Conservation (phyloP, 1,139 yeast genomes). For the Hemisphaericaspora subhashii region DNA sequence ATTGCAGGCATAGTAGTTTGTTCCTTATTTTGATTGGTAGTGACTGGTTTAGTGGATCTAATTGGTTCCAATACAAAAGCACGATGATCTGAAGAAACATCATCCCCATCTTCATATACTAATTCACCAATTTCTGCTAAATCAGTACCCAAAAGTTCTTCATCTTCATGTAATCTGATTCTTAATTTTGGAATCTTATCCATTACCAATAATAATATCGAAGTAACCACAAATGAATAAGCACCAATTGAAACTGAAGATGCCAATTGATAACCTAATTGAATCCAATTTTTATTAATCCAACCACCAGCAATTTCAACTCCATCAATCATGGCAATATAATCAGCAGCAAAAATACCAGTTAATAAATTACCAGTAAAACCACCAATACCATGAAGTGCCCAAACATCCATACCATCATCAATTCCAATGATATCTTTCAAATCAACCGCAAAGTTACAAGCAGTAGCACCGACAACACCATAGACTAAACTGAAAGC, state of each 20-base stretch:
- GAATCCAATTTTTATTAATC: conserved; percentile 86
- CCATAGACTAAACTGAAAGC: conserved; percentile 88
- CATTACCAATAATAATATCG: conserved; percentile 67
- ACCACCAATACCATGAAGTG: conserved; percentile 94
- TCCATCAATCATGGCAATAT: conserved; percentile 76
- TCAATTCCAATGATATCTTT: conserved; percentile 75
- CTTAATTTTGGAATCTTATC: conserved; percentile 81
- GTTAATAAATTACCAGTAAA: conserved; percentile 80
- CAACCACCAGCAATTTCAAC: conserved; percentile 86
- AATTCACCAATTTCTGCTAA: conserved; percentile 85
- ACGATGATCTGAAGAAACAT: conserved; percentile 23
- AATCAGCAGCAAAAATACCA: conserved; percentile 92
- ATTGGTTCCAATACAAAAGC: conserved; percentile 76
- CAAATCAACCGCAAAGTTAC: conserved; percentile 83
- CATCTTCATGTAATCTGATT: conserved; percentile 84
- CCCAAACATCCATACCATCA: conserved; percentile 94
- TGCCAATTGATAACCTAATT: conserved; percentile 92
- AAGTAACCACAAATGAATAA: conserved; percentile 81
- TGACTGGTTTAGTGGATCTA: conserved; percentile 54
- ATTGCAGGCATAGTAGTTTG: not conserved
- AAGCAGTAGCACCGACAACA: conserved; percentile 69
- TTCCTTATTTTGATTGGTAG: conserved; percentile 2
- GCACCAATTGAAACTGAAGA: conserved; percentile 72
- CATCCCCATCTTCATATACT: conserved; percentile 63
- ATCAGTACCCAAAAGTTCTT: conserved; percentile 88